Base-by-base conservation (phyloP, 2,329 filamentous ascomycete genomes). In the Colletotrichum sp. region DNA sequence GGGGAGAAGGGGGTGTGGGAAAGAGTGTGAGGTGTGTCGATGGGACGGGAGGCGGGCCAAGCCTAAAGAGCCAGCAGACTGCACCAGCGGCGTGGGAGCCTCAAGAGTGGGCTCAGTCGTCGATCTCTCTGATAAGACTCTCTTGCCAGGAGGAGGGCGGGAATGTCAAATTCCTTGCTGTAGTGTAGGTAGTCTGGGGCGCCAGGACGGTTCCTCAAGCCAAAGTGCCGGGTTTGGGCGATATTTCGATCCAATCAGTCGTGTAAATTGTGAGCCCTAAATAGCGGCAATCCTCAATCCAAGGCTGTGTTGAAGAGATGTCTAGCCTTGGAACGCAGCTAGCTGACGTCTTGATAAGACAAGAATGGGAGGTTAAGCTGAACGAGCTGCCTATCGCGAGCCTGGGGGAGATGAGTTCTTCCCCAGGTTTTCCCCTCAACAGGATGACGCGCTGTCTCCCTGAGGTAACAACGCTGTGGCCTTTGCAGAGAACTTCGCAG, bases 91-190 rank as follows among this genome's bases (percentile, higher is more conserved):
- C 24, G 66, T 32, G 75, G 66, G 75, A 75, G 71, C 66, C 71
- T 75, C 71, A 69, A 63, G 28, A 68, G 75, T 62, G 66, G 75
- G 55, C 75, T 76, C 24, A 32, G 48, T 52, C 32, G 71, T 75
- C 71, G 75, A 76, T 76, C 75, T 76, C 39, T 59, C 72, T 67
- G 71, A 76, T 71, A 76, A 75, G 60, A 59, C 16, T 62, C 5
- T 52, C 7, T 36, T 55, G 48, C 5, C 60, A 32, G 75, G 71
- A 60, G 39, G 65, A 71, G 16, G 22, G 22, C 67, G 75, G 66
- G 71, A 75, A 76, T 75, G 75, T 71, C 66, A 59, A 66, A 76
- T 67, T 75, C 39, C 12, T 67, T 75, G 18, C 44, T 76, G 60
- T 62, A 65, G 48, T 9, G 48, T 52, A 59, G 30, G 70, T 48